Evolutionary conservation across 164 flowering plant species (phyloP).

Genomic region (Kingdonia uniflora): DNA sequence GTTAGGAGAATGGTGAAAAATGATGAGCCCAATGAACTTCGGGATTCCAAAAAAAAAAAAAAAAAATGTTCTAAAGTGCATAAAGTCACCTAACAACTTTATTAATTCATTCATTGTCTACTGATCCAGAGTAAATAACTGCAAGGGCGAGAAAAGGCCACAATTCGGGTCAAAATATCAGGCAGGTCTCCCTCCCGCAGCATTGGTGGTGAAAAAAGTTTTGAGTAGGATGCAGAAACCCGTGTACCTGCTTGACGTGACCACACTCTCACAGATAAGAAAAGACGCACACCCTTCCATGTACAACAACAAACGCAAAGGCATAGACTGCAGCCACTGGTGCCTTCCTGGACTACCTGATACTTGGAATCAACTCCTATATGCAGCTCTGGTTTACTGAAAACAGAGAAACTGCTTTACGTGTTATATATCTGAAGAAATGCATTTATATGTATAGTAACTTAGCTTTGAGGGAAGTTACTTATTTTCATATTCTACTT

Average conservation of each 20-base stretch:
- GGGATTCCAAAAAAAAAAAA: too few species aligned
- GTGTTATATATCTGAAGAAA: too few species aligned
- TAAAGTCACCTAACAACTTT: too few species aligned
- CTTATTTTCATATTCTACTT: too few species aligned
- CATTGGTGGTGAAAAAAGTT: constrained; percentile 19
- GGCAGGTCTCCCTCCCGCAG: constrained; percentile 14
- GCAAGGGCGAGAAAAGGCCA: constrained; percentile 24
- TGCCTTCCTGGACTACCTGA: constrained; percentile 55
- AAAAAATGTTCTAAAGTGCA: too few species aligned
- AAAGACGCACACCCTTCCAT: constrained; percentile 33
- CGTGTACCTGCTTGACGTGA: constrained; percentile 28
- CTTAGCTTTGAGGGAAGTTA: too few species aligned
- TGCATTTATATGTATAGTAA: too few species aligned
- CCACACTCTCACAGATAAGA: constrained; percentile 29
- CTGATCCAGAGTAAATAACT: constrained; percentile 15
- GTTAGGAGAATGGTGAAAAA: too few species aligned
- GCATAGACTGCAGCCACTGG: constrained; percentile 61
- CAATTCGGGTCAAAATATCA: constrained; percentile 21
- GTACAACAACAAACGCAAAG: constrained; percentile 22
- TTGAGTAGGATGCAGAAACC: constrained; percentile 22
- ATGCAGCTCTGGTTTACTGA: constrained; percentile 21
- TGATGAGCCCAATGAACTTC: too few species aligned
- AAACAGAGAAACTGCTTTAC: too few species aligned
- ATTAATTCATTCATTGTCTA: not conserved
- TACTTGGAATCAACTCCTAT: constrained; percentile 46